Evolutionary conservation across 1,139 yeast genomes (phyloP).

Genomic region (Scheffersomyces quercinus): DNA sequence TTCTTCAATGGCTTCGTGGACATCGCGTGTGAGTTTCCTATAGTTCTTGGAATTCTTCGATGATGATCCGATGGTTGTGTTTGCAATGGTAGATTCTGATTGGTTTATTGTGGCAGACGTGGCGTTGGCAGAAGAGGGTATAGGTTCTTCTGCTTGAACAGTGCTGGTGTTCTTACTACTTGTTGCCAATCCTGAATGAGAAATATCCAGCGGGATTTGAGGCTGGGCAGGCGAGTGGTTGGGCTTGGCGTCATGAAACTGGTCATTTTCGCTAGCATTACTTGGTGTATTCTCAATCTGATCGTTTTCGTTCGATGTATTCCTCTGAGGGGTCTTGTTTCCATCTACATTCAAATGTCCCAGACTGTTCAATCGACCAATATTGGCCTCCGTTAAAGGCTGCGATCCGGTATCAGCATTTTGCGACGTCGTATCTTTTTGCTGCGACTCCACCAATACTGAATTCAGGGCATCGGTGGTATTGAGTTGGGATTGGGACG

Average conservation of each 20-base stretch:
- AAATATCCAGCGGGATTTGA: too few species aligned
- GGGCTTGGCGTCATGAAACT: too few species aligned
- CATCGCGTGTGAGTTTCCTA: conserved; percentile 54
- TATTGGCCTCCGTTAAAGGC: conserved; percentile 34
- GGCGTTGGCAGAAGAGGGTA: too few species aligned
- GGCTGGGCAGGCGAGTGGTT: too few species aligned
- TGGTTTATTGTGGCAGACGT: too few species aligned
- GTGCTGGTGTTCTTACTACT: too few species aligned
- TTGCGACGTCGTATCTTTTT: not conserved
- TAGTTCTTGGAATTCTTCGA: conserved; percentile 27
- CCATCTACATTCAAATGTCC: too few species aligned
- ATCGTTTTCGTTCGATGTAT: not conserved
- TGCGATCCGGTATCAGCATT: conserved; percentile 16
- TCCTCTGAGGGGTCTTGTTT: too few species aligned
- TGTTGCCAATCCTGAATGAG: too few species aligned
- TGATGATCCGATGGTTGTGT: conserved; percentile 6
- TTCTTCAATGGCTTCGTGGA: conserved; percentile 67
- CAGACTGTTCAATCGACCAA: conserved; percentile 22
- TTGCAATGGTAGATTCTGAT: too few species aligned
- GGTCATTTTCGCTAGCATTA: too few species aligned
- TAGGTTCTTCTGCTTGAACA: too few species aligned
- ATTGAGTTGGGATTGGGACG: not conserved
- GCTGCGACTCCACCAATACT: not conserved
- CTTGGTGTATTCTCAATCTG: not conserved
- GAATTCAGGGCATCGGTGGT: not conserved